These are phyloP conservation scores for Neurospora africana DNA, from an alignment of 495 filamentous ascomycete species.

Conservation along the genomic window DNA sequence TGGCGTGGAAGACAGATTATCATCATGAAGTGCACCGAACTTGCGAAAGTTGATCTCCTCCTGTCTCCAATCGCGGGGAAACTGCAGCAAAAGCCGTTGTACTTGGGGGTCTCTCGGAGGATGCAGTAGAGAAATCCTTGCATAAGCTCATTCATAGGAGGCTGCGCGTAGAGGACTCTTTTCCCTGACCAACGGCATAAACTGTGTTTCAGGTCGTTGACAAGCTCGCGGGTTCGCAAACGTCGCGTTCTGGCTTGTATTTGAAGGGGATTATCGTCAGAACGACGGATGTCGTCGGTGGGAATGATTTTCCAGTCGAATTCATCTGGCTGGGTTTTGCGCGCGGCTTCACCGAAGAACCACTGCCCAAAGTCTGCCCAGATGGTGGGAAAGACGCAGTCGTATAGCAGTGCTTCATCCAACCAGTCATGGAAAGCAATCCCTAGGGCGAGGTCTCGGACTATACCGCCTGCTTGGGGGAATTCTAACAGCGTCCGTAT, in stretches of 20 bases:
- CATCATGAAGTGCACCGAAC: not conserved
- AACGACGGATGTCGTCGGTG: no score
- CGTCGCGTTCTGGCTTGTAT: not conserved
- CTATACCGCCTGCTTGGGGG: not conserved
- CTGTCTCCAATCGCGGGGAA: not conserved
- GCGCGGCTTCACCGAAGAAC: not conserved
- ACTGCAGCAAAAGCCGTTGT: not conserved
- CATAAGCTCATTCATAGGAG: not conserved
- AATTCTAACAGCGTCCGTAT: not conserved
- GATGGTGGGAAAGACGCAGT: no score
- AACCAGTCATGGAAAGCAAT: no score
- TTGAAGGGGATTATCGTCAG: no score
- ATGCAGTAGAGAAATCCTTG: not conserved
- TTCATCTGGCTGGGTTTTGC: not conserved
- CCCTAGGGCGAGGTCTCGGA: not conserved
- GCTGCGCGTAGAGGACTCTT: not conserved
- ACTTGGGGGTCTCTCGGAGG: not conserved
- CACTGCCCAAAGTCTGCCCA: not conserved
- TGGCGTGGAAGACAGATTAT: not conserved
- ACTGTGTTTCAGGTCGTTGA: not conserved
- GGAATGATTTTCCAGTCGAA: no score
- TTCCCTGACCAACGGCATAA: not conserved
- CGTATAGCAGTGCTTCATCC: no score
- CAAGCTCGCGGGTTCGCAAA: not conserved
- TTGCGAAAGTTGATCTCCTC: fast-evolving